Evolutionary conservation across 2,329 filamentous ascomycete genomes (phyloP), one percentile per base, ranked within the genome.

Genomic region (Hypoxylon sp.): DNA sequence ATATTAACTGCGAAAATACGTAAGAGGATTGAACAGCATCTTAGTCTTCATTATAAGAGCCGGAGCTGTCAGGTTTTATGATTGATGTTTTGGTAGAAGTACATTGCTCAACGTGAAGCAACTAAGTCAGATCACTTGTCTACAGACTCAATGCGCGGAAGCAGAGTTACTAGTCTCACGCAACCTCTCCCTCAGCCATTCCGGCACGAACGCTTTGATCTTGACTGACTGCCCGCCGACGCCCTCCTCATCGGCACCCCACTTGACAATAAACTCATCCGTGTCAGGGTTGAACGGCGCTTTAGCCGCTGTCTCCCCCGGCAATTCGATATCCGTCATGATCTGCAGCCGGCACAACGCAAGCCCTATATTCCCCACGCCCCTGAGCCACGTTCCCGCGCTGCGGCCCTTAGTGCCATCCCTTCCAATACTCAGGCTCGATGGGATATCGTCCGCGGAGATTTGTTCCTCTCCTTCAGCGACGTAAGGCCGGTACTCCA

Each of bases 271-370:
- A 73, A 92, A 92, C 79, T 91, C 87, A 64, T 90, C 62, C 0
- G 14, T 85, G 0, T 84, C 85, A 0, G 87, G 85, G 66, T 83
- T 88, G 77, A 85, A 93, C 17, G 86, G 87, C 0, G 85, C 83
- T 48, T 90, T 89, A 4, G 87, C 86, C 0, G 87, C 86, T 70
- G 92, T 89, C 63, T 88, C 88, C 4, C 90, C 92, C 2, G 91
- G 92, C 60, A 96, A 82, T 35, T 84, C 84, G 53, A 96, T 82
- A 77, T 94, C 91, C 4, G 93, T 97, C 95, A 98, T 98, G 77
- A 91, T 90, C 82, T 97, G 94, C 73, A 98, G 81, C 27, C 95
- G 89, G 78, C 95, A 98, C 72, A 98, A 82, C 1, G 90, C 95
- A 58, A 99, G 84, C 1, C 96, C 96, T 31, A 98, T 82, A 77